A percentile compares a stretch with the other conserved stretches of the same genome.
phyloP scores from a whole-genome alignment of 164 flowering plant genomes.

The Chloranthus sessilifolius region DNA sequence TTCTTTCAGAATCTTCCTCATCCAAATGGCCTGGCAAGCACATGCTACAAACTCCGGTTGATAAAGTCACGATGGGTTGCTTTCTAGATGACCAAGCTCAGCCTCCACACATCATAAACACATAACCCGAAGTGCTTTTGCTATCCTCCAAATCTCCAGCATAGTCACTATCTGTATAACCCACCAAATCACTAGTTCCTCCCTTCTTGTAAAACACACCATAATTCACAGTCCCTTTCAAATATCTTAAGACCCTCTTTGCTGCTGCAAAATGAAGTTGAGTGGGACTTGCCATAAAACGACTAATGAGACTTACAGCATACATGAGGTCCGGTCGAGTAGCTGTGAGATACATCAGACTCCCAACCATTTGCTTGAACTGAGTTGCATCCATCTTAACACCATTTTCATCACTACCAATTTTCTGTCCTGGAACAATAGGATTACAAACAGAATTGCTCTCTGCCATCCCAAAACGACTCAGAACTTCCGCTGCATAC shows the following conservation, averaged over 20 bases:
- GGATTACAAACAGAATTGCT: constrained; percentile 8
- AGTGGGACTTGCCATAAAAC: neutral
- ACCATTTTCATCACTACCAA: constrained; percentile 9
- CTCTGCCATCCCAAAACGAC: constrained; percentile 2
- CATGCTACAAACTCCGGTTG: constrained; percentile 5
- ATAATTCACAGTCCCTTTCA: too few species aligned
- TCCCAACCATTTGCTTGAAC: constrained; percentile 11
- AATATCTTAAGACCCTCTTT: too few species aligned
- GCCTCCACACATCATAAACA: neutral
- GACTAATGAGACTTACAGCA: too few species aligned
- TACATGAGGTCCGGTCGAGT: constrained; percentile 14
- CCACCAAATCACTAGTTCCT: neutral
- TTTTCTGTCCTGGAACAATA: constrained; percentile 1
- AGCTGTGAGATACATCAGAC: constrained; percentile 14
- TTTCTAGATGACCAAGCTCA: constrained; percentile 9
- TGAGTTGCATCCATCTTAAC: constrained; percentile 6
- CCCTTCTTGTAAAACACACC: neutral
- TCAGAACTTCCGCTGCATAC: constrained; percentile 8
- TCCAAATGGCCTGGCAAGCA: constrained; percentile 5
- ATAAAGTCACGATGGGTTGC: constrained; percentile 2
- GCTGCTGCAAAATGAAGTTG: neutral
- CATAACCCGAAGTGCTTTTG: constrained; percentile 10
- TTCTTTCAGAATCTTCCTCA: neutral
- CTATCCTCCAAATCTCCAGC: constrained; percentile 11
- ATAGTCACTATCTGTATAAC: constrained; percentile 11